A percentile compares a stretch with the other conserved stretches of the same genome.
Conservation (phyloP, 371 early-diverging fungal species). For the Chytridium lagenaria region DNA sequence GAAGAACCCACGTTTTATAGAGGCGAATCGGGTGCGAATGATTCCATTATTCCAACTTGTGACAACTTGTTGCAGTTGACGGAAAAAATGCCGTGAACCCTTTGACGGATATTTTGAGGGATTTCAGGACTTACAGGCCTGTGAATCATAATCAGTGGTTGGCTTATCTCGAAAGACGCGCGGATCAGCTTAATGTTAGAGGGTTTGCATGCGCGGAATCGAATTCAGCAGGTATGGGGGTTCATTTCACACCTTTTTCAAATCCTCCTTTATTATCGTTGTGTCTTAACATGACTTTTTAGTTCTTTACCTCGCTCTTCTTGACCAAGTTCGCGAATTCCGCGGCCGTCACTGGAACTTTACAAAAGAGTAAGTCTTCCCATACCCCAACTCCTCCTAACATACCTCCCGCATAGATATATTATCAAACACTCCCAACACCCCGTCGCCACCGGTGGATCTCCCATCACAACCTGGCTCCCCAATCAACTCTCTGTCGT, state of each 20-base stretch:
- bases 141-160: slow-evolving; percentile 78
- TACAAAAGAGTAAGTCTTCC: slow-evolving; percentile 67
- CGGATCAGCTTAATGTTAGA: slow-evolving; percentile 46
- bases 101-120: slow-evolving; percentile 74
- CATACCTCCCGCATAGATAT: slow-evolving; percentile 46
- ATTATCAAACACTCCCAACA: slow-evolving; percentile 78
- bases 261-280: no score
- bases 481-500: slow-evolving; percentile 77
- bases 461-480: slow-evolving; percentile 71
- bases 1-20: slow-evolving; percentile 70
- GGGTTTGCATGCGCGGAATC: slow-evolving; percentile 50
- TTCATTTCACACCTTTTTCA: no score
- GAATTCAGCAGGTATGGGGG: slow-evolving; percentile 36
- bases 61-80: slow-evolving; percentile 86
- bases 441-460: slow-evolving; percentile 73
- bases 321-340: slow-evolving; percentile 87
- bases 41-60: slow-evolving; percentile 81
- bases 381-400: not conserved
- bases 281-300: no score
- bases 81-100: slow-evolving; percentile 78
- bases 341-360: slow-evolving; percentile 87
- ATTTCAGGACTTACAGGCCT: slow-evolving; percentile 82
- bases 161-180: slow-evolving; percentile 62
- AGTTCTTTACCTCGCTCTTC: slow-evolving; percentile 73
- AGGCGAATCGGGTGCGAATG: slow-evolving; percentile 89